Conservation (phyloP, 2,329 filamentous ascomycete species). For the Penicillium capsulatum region DNA sequence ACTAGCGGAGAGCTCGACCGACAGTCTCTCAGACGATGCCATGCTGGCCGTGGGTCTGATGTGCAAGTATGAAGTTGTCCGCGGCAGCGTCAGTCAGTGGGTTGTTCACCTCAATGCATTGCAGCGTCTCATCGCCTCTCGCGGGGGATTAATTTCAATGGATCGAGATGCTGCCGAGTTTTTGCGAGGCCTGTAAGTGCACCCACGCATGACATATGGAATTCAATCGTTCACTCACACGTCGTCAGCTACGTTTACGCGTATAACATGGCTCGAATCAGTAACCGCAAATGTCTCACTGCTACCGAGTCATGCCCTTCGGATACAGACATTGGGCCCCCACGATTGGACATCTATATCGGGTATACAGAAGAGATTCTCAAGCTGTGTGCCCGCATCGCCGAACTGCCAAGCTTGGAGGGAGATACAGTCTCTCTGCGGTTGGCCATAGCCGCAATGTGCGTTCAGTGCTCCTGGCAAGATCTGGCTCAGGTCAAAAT, state of each 20-base stretch:
- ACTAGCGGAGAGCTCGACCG: slow-evolving; percentile 17
- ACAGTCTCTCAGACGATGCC: slow-evolving; percentile 27
- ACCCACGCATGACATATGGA: not conserved
- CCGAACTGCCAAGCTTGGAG: slow-evolving; percentile 27
- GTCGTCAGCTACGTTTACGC: slow-evolving; percentile 32
- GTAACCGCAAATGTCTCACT: slow-evolving; percentile 27
- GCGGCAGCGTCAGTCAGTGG: slow-evolving; percentile 39
- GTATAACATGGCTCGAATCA: slow-evolving; percentile 34
- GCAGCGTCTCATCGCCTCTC: slow-evolving; percentile 31
- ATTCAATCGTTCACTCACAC: slow-evolving; percentile 2
- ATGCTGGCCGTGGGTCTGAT: slow-evolving; percentile 35
- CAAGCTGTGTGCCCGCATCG: slow-evolving; percentile 32
- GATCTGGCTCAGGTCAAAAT: not conserved
- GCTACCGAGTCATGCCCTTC: slow-evolving; percentile 12
- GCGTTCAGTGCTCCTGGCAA: slow-evolving; percentile 2
- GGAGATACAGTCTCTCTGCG: slow-evolving; percentile 22
- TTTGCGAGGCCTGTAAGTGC: slow-evolving; percentile 33
- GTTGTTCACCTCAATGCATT: slow-evolving; percentile 35
- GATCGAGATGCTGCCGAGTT: slow-evolving; percentile 32
- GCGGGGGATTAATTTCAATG: slow-evolving; percentile 30
- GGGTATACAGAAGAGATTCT: slow-evolving; percentile 38
- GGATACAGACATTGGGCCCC: slow-evolving; percentile 23
- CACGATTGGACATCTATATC: slow-evolving; percentile 36
- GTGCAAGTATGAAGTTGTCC: slow-evolving; percentile 39
- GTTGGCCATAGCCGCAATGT: slow-evolving; percentile 30